Percentiles rank a stretch among this genome's conserved stretches.
Evolutionary conservation across 225 moss, liverwort and hornwort genomes (phyloP).

Genomic region (Polytrichum commune): DNA sequence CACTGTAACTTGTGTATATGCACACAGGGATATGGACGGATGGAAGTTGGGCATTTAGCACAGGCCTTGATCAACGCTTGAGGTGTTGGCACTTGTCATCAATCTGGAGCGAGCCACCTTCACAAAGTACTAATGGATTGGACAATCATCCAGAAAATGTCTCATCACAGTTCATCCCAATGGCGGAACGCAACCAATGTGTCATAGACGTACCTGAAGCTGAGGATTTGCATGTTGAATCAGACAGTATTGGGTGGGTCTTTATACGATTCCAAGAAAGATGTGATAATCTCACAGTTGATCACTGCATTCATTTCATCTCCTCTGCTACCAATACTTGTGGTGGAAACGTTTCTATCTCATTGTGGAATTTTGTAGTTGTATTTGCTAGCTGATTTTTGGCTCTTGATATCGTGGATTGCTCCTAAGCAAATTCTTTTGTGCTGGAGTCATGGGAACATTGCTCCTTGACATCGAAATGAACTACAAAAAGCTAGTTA

Average conservation of each 20-base stretch:
- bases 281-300: not conserved
- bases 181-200: conserved; percentile 62
- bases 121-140: not conserved
- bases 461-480: too few relatives aligned
- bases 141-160: conserved; percentile 13
- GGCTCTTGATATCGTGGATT: not conserved
- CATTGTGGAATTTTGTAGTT: not conserved
- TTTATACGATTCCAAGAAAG: not conserved
- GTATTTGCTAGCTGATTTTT: not conserved
- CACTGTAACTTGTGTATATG: conserved; percentile 3
- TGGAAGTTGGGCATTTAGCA: conserved; percentile 84
- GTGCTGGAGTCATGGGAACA: too few relatives aligned
- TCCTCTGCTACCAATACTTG: not conserved
- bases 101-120: conserved; percentile 12
- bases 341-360: too few relatives aligned
- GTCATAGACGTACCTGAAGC: conserved; percentile 92
- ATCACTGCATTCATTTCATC: not conserved
- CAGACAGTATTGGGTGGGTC: conserved; percentile 32
- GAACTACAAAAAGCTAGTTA: too few relatives aligned
- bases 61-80: conserved; percentile 89
- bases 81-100: conserved; percentile 64
- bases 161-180: conserved; percentile 5
- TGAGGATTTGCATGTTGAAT: conserved; percentile 74
- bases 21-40: conserved; percentile 88
- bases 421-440: not conserved